Conservation (phyloP, 2,329 filamentous ascomycete genomes). For the Fusarium bactridioides region DNA sequence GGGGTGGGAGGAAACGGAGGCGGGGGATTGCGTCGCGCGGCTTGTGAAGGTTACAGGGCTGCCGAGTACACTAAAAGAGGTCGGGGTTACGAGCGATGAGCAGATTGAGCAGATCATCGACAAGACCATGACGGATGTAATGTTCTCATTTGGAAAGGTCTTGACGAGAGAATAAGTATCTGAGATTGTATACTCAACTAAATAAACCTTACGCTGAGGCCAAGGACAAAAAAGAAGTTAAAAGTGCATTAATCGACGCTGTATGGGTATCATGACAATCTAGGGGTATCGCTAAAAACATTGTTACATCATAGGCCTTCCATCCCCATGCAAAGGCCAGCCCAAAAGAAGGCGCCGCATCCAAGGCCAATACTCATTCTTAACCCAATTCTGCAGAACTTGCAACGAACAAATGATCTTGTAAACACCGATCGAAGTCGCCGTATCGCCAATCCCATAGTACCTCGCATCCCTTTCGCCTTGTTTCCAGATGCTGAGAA, state of each 20-base stretch:
- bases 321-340: not conserved
- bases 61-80: not conserved
- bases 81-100: not conserved
- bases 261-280: not conserved
- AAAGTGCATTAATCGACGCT: not conserved
- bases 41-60: not conserved
- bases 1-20: conserved; percentile 4
- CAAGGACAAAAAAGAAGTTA: not conserved
- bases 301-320: not conserved
- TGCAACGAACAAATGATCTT: conserved; percentile 1
- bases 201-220: not conserved
- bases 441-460: not conserved
- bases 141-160: conserved; percentile 12
- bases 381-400: not conserved
- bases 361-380: conserved; percentile 1
- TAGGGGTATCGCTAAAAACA: not conserved
- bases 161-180: conserved; percentile 2
- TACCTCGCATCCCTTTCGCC: not conserved
- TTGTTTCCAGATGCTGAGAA: not conserved
- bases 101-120: conserved; percentile 12
- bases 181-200: conserved; percentile 4
- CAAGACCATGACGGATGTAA: conserved; percentile 20
- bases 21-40: not conserved
- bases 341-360: not conserved
- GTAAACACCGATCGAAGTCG: not conserved